phyloP scores from a whole-genome alignment of 768 basidiomycete genomes.

The Leccinum barrowsii region DNA sequence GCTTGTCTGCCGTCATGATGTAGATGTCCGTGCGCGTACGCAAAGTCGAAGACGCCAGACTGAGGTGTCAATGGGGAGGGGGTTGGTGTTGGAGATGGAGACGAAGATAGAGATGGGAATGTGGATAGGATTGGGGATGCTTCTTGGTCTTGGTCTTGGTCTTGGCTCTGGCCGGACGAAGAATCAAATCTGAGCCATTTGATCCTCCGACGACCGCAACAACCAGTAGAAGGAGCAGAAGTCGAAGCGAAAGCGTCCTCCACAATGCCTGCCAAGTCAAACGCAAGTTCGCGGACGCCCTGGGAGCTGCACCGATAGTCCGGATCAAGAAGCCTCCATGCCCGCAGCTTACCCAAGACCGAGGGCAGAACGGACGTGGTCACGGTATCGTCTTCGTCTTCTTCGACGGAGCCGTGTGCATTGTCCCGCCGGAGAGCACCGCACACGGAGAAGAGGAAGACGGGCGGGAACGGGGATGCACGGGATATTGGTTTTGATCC shows the following conservation, averaged over 20 bases:
- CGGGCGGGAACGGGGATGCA: constrained; percentile 7
- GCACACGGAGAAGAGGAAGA: constrained; percentile 26
- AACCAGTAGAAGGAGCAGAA: not conserved
- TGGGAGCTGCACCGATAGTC: constrained; percentile 10
- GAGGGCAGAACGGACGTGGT: constrained; percentile 15
- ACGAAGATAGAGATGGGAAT: not conserved
- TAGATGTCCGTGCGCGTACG: not conserved
- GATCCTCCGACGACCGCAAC: constrained; percentile 10
- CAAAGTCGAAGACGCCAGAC: constrained; percentile 1
- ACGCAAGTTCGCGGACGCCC: constrained; percentile 16
- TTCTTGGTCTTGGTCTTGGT: not conserved
- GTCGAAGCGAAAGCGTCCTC: not conserved
- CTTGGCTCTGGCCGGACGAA: constrained; percentile 2
- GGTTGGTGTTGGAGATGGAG: not conserved
- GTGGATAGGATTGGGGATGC: not conserved
- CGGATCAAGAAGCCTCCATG: constrained; percentile 24
- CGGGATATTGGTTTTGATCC: not conserved
- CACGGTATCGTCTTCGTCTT: not conserved
- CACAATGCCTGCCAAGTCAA: constrained; percentile 16
- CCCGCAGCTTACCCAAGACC: constrained; percentile 22
- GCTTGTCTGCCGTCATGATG: not conserved
- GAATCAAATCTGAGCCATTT: constrained; percentile 15
- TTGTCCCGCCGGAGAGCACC: constrained; percentile 6
- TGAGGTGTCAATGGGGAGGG: constrained; percentile 1
- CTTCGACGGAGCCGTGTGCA: not conserved